phyloP scores from a whole-genome alignment of 164 flowering plant species.

The Sextonia rubra region DNA sequence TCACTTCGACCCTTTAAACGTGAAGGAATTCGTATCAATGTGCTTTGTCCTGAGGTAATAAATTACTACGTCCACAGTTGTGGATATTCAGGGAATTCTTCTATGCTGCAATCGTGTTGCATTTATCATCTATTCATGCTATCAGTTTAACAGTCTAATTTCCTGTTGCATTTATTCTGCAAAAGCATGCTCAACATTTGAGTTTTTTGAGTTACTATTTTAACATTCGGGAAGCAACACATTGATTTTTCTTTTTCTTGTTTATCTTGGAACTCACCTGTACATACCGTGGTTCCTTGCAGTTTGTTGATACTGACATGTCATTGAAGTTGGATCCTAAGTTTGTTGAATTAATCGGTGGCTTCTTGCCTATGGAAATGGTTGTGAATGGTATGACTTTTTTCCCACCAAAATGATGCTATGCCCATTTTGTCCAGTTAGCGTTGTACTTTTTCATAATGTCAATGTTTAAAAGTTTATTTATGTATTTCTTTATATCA shows the following conservation, averaged over 20 bases:
- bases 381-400: slow-evolving; percentile 63
- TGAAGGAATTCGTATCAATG: slow-evolving; percentile 81
- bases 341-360: slow-evolving; percentile 50
- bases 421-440: background rate
- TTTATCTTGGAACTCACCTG: background rate
- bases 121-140: background rate
- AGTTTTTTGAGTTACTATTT: background rate
- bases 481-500: too few relatives aligned
- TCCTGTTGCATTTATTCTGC: background rate
- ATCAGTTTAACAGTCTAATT: background rate
- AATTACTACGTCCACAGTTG: background rate
- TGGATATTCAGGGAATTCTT: background rate
- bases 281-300: slow-evolving; percentile 23
- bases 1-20: slow-evolving; percentile 67
- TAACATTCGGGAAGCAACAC: background rate
- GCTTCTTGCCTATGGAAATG: slow-evolving; percentile 79
- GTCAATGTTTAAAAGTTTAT: too few relatives aligned
- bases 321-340: slow-evolving; percentile 34
- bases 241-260: background rate
- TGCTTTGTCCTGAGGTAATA: slow-evolving; percentile 93
- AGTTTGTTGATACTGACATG: slow-evolving; percentile 86
- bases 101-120: background rate
- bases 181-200: background rate
- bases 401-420: background rate
- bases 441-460: background rate